Percentiles rank a stretch among this genome's conserved stretches.
phyloP scores from a whole-genome alignment of 2,329 filamentous ascomycete genomes.

The Colletotrichum tabaci region DNA sequence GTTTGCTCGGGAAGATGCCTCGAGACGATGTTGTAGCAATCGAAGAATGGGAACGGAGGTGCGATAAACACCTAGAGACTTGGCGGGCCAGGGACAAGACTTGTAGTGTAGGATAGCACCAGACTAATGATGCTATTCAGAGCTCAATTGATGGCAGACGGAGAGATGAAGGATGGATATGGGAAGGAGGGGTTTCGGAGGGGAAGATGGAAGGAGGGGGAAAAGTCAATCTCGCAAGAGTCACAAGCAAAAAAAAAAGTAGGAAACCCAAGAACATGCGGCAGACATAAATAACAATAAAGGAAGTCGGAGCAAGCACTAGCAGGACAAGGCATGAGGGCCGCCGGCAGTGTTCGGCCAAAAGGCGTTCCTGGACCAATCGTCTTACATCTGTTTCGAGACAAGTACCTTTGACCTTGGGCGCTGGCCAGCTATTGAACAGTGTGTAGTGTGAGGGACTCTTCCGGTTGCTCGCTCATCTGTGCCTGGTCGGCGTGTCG shows the following conservation, averaged over 20 bases:
- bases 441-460: constrained; percentile 30
- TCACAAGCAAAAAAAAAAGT: constrained; percentile 43
- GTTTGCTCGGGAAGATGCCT: not conserved
- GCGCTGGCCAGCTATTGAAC: constrained; percentile 34
- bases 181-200: constrained; percentile 28
- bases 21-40: constrained; percentile 4
- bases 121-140: constrained; percentile 40
- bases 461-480: not conserved
- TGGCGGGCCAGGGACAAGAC: constrained; percentile 3
- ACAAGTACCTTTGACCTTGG: constrained; percentile 39
- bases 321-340: constrained; percentile 28
- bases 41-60: not conserved
- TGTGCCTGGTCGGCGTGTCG: not conserved
- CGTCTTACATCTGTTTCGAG: constrained; percentile 42
- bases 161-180: not conserved
- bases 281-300: constrained; percentile 25
- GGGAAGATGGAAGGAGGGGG: constrained; percentile 32
- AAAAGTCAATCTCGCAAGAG: constrained; percentile 41
- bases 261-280: not conserved
- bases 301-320: constrained; percentile 35
- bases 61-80: not conserved
- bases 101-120: not conserved
- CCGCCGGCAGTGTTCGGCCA: constrained; percentile 42
- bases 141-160: constrained; percentile 4
- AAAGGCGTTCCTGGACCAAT: constrained; percentile 42